Evolutionary conservation across 495 filamentous ascomycete species (phyloP).

Genomic region (Penicillium goetzii): DNA sequence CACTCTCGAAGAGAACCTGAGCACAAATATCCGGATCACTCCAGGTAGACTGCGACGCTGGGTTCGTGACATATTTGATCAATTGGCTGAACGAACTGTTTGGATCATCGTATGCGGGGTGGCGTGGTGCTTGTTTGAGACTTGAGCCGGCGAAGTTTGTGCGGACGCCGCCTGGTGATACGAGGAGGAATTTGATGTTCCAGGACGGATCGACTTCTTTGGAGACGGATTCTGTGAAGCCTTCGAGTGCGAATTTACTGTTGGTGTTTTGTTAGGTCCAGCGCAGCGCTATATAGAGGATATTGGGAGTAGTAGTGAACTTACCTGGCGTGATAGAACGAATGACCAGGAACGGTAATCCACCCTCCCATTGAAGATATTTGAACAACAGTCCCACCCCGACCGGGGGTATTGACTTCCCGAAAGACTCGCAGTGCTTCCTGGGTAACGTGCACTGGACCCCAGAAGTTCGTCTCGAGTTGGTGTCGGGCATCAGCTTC

Average conservation of each 20-base stretch:
- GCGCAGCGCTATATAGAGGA: background rate
- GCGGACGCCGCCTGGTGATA: slow-evolving; percentile 29
- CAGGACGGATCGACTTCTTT: slow-evolving; percentile 56
- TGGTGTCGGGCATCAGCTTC: slow-evolving; percentile 41
- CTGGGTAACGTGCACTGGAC: slow-evolving; percentile 43
- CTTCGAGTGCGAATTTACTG: slow-evolving; percentile 59
- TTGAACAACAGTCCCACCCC: slow-evolving; percentile 56
- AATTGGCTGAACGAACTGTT: slow-evolving; percentile 23
- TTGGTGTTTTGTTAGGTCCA: background rate
- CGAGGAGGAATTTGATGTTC: slow-evolving; percentile 37
- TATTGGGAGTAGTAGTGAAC: background rate
- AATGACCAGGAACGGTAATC: slow-evolving; percentile 45
- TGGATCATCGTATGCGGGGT: slow-evolving; percentile 29
- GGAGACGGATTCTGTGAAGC: slow-evolving; percentile 57
- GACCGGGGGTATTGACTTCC: slow-evolving; percentile 17
- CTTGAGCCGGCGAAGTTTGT: slow-evolving; percentile 29
- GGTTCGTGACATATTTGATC: slow-evolving; percentile 22
- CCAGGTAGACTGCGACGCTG: slow-evolving; percentile 23
- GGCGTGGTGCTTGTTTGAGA: slow-evolving; percentile 19
- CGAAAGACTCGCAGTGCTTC: slow-evolving; percentile 34
- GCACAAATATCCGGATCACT: slow-evolving; percentile 32
- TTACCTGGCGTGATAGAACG: slow-evolving; percentile 57
- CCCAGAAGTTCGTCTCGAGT: slow-evolving; percentile 59
- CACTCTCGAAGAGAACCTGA: slow-evolving; percentile 23
- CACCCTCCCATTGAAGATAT: slow-evolving; percentile 58